Percentiles rank a stretch among this genome's conserved stretches.
Evolutionary conservation across 139 green algal genomes (phyloP).

Genomic region (Coelastrella sp.): DNA sequence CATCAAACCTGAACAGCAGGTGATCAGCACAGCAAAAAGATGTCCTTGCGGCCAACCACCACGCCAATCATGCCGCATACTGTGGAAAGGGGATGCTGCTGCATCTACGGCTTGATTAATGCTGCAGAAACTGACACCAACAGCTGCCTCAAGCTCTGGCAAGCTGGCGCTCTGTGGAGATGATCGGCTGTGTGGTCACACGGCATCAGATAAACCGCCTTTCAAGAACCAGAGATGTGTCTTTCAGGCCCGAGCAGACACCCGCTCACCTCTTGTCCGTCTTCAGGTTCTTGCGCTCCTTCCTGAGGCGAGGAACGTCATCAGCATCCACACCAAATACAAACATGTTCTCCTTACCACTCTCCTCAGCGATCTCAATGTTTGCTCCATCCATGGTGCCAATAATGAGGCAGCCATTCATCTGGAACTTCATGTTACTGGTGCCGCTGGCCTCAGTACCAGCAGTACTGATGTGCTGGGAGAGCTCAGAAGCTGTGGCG

Average conservation of each 20-base stretch:
- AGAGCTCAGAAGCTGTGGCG: slow-evolving; percentile 77
- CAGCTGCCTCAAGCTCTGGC: neutral
- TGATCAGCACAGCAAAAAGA: neutral
- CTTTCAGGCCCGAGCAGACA: neutral
- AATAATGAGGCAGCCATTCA: slow-evolving; percentile 99
- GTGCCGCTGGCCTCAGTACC: slow-evolving; percentile 96
- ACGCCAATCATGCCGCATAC: neutral
- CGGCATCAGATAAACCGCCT: neutral
- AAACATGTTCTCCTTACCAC: slow-evolving; percentile 89
- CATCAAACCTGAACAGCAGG: slow-evolving; percentile 58
- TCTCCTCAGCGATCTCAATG: slow-evolving; percentile 97
- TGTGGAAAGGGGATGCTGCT: neutral
- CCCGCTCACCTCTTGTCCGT: slow-evolving; percentile 64
- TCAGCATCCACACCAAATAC: slow-evolving; percentile 85
- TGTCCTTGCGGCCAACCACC: no score
- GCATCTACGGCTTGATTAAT: neutral
- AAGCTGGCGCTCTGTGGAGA: no score
- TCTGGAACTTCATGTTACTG: slow-evolving; percentile 99
- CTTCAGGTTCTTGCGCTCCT: slow-evolving; percentile 91
- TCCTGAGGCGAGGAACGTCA: slow-evolving; percentile 68
- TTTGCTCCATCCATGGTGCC: slow-evolving; percentile 99
- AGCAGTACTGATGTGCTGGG: slow-evolving; percentile 90
- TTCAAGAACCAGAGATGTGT: neutral
- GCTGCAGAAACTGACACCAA: neutral
- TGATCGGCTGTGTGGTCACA: neutral